phyloP scores from a whole-genome alignment of 73 alveolate genomes.

The Stentor coeruleus region DNA sequence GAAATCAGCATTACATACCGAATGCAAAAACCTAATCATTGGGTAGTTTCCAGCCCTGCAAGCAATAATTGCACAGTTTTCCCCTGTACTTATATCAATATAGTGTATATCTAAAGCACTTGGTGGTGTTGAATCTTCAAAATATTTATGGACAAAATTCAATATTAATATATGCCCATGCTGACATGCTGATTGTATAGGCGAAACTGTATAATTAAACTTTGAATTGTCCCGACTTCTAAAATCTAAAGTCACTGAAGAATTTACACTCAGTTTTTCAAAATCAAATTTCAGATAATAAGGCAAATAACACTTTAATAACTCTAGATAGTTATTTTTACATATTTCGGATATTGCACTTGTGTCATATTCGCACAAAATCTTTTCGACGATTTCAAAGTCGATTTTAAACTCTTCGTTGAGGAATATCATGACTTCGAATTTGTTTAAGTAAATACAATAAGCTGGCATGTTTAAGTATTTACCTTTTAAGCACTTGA shows the following conservation, averaged over 20 bases:
- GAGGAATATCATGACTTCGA: background rate
- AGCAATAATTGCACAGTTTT: conserved; percentile 17
- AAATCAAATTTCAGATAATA: background rate
- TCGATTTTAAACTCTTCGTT: background rate
- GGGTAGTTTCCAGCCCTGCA: background rate
- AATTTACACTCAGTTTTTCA: background rate
- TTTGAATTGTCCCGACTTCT: background rate
- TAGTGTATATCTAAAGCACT: background rate
- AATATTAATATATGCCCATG: background rate
- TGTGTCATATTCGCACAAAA: background rate
- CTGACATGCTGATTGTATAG: background rate
- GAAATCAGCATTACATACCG: background rate
- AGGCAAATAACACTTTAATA: background rate
- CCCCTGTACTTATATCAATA: conserved; percentile 3
- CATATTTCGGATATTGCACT: background rate
- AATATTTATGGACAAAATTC: background rate
- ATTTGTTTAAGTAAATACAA: background rate
- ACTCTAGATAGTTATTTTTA: background rate
- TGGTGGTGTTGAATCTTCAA: background rate
- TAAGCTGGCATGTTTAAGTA: background rate
- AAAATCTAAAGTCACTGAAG: background rate
- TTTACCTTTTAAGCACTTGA: background rate
- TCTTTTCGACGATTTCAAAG: background rate
- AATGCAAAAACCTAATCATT: background rate
- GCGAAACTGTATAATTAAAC: background rate